Evolutionary conservation across 768 basidiomycete genomes (phyloP).

Genomic region (Gymnopilus dilepis): DNA sequence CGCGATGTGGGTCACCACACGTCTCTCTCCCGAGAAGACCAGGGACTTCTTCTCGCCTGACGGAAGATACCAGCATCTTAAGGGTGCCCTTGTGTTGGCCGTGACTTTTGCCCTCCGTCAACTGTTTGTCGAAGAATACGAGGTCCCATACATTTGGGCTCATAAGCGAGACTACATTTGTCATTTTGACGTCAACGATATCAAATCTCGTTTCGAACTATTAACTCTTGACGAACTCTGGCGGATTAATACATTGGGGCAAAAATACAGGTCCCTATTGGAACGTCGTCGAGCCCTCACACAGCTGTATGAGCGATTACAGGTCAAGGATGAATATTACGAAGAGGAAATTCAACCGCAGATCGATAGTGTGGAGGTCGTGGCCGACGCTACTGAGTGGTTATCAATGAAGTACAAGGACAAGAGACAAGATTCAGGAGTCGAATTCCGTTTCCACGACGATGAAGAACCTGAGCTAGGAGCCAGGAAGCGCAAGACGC

Average conservation of each 20-base stretch:
- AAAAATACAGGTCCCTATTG: conserved; percentile 86
- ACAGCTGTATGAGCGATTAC: conserved; percentile 70
- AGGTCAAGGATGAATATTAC: conserved; percentile 76
- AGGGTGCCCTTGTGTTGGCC: conserved; percentile 73
- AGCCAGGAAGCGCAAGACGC: conserved; percentile 74
- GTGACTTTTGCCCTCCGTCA: conserved; percentile 80
- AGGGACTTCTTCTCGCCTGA: conserved; percentile 73
- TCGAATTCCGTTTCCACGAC: conserved; percentile 72
- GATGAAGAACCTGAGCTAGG: conserved; percentile 58
- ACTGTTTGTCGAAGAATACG: conserved; percentile 86
- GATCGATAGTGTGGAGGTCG: conserved; percentile 84
- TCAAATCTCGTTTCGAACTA: conserved; percentile 68
- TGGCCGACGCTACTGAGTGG: conserved; percentile 93
- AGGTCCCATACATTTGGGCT: conserved; percentile 95
- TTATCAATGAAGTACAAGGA: conserved; percentile 83
- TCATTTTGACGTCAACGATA: conserved; percentile 73
- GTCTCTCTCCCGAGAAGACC: conserved; percentile 72
- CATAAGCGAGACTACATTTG: conserved; percentile 93
- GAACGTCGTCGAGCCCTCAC: conserved; percentile 72
- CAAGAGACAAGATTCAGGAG: conserved; percentile 60
- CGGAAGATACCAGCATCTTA: conserved; percentile 63
- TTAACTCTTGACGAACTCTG: conserved; percentile 84
- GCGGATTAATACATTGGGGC: conserved; percentile 88
- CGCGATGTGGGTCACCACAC: conserved; percentile 86
- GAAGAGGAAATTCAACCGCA: conserved; percentile 67